These are phyloP conservation scores for Endothia cerciana DNA, from an alignment of 2,329 filamentous ascomycete species.

Conservation along the genomic window DNA sequence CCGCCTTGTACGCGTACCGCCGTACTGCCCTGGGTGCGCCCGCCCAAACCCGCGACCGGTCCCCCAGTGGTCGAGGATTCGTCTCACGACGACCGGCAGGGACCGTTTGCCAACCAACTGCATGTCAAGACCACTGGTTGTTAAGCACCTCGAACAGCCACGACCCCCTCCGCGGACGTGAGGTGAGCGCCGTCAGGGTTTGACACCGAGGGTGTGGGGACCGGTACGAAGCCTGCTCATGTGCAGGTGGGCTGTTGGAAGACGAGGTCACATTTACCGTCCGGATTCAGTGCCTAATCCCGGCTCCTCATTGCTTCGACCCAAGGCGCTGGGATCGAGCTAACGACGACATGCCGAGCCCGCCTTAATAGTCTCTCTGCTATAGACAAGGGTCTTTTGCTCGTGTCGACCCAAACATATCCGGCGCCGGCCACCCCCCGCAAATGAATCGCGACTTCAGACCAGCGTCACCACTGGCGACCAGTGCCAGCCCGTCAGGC, in stretches of 20 bases:
- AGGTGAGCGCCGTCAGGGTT: not conserved
- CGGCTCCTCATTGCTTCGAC: constrained; percentile 25
- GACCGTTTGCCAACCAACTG: not conserved
- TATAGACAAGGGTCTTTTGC: constrained; percentile 15
- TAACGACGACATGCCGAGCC: constrained; percentile 31
- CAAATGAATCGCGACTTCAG: constrained; percentile 11
- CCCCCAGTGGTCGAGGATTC: not conserved
- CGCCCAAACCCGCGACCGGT: not conserved
- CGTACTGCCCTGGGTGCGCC: not conserved
- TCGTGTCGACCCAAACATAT: constrained; percentile 15
- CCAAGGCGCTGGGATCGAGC: constrained; percentile 31
- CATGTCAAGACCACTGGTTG: not conserved
- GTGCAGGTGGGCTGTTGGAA: constrained; percentile 13
- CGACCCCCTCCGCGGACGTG: not conserved
- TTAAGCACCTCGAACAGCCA: not conserved
- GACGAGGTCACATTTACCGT: constrained; percentile 10
- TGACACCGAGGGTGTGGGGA: not conserved
- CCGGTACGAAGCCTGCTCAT: not conserved
- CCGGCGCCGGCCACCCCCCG: constrained; percentile 18
- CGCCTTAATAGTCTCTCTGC: constrained; percentile 24
- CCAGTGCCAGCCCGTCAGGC: not conserved
- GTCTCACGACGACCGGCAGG: not conserved
- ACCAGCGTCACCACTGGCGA: constrained; percentile 8
- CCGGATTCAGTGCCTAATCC: constrained; percentile 19
- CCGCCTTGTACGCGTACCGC: not conserved